Base-by-base conservation (phyloP, 805 yeast species). In the Ogataea degrootiae region DNA sequence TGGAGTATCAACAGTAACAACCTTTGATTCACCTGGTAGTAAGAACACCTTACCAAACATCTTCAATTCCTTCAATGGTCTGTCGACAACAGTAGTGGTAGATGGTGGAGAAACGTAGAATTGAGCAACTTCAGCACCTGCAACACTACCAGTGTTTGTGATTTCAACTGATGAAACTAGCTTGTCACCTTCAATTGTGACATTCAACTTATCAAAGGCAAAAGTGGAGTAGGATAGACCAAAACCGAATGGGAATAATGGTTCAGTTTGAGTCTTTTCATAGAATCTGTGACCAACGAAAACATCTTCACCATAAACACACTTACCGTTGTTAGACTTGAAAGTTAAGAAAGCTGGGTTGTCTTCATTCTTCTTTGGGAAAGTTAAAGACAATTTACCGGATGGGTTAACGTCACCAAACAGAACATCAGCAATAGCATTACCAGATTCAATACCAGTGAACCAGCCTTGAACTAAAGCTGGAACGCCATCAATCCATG, bases 11-110 rank as follows among this genome's bases (percentile, higher is more conserved):
- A 80, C 53, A 1, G 54, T 47, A 16, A 73, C 77, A 1, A 62
- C 57, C 45, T 63, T 62, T 9, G 69, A 46, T 53, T 72, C 75
- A 42, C 45, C 45, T 11, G 40, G 29, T 37, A 26, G 41, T 21
- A 43, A 43, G 9, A 6, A 6, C 14, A 76, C 73, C 61, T 81
- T 80, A 21, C 63, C 73, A 58, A 76, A 81, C 21, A 74, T 82
- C 61, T 77, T 79, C 61, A 81, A 68, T 54, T 81, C 85, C 62
- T 80, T 81, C 29, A 68, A 57, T 8, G 85, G 83, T 55, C 85
- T 71, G 45, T 65, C 68, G 45, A 75, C 58, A 9, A 62, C 48
- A 9, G 79, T 70, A 1, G 37, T 26, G 53, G 37, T 37, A 6
- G 62, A 45, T 19, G 80, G 72, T 11, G 57, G 58, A 17, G 51